Evolutionary conservation across 2,329 filamentous ascomycete species (phyloP).

Genomic region (Neonectria neomacrospora): DNA sequence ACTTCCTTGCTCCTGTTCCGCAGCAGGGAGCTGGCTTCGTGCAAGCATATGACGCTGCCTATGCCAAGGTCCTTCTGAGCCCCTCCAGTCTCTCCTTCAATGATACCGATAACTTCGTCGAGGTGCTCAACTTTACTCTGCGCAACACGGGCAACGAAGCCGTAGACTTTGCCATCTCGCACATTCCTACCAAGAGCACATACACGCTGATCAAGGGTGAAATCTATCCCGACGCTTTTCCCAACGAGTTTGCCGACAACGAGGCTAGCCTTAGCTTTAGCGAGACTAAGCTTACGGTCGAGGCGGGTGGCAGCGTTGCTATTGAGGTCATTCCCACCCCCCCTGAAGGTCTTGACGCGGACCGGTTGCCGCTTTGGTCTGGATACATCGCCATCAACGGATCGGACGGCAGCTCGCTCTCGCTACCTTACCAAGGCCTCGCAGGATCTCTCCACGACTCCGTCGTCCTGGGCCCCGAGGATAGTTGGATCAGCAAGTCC

Average conservation of each 20-base stretch:
- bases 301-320: constrained; percentile 54
- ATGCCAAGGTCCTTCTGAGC: constrained; percentile 2
- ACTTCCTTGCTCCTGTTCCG: background rate
- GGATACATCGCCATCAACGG: constrained; percentile 56
- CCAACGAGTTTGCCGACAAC: constrained; percentile 55
- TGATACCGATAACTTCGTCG: constrained; percentile 10
- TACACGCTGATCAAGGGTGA: constrained; percentile 57
- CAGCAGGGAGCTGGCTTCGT: constrained; percentile 8
- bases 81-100: constrained; percentile 9
- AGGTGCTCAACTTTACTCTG: constrained; percentile 46
- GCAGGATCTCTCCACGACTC: constrained; percentile 49
- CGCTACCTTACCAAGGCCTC: constrained; percentile 56
- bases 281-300: constrained; percentile 56
- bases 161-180: constrained; percentile 63
- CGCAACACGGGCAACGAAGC: constrained; percentile 49
- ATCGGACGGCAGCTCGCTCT: constrained; percentile 51
- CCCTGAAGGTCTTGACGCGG: constrained; percentile 50
- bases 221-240: constrained; percentile 55
- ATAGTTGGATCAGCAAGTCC: constrained; percentile 48
- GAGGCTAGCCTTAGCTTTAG: constrained; percentile 58
- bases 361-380: constrained; percentile 55
- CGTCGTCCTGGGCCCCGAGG: constrained; percentile 37
- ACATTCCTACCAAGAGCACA: constrained; percentile 62
- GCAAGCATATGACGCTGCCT: constrained; percentile 6
- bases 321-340: constrained; percentile 59